phyloP scores from a whole-genome alignment of 768 basidiomycete species.

The Lanmaoa pseudosensibilis region DNA sequence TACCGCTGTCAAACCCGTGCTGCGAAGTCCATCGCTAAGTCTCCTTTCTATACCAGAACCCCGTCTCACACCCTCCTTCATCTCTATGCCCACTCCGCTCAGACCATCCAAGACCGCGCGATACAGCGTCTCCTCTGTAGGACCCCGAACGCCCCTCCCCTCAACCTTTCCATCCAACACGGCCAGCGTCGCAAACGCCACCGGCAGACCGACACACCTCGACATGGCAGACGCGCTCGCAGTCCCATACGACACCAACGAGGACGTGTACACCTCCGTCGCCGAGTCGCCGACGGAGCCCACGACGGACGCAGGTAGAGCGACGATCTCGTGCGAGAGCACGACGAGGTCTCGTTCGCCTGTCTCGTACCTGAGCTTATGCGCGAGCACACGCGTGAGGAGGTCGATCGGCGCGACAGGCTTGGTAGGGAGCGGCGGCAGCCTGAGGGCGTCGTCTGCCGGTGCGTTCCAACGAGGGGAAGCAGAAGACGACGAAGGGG shows the following conservation, averaged over 20 bases:
- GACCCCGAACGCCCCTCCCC: slow-evolving; percentile 67
- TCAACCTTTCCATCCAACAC: slow-evolving; percentile 61
- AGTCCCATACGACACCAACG: slow-evolving; percentile 62
- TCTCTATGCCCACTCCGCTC: slow-evolving; percentile 45
- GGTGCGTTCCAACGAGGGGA: too few species aligned
- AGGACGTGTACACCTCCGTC: slow-evolving; percentile 69
- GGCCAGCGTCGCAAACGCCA: slow-evolving; percentile 76
- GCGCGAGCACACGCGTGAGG: slow-evolving; percentile 69
- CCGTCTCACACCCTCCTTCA: slow-evolving; percentile 36
- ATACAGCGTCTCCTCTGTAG: slow-evolving; percentile 61
- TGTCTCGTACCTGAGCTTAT: slow-evolving; percentile 65
- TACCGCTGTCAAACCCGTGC: not conserved
- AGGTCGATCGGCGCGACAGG: slow-evolving; percentile 63
- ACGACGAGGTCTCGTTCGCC: slow-evolving; percentile 86
- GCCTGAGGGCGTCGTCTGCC: slow-evolving; percentile 3
- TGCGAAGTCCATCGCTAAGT: slow-evolving; percentile 21
- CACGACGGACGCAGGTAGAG: slow-evolving; percentile 25
- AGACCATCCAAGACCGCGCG: slow-evolving; percentile 60
- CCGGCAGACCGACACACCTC: slow-evolving; percentile 84
- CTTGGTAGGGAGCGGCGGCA: slow-evolving; percentile 46
- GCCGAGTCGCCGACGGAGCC: too few species aligned
- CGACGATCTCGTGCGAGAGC: slow-evolving; percentile 79
- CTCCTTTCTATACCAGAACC: slow-evolving; percentile 52
- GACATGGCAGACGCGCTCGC: slow-evolving; percentile 77
- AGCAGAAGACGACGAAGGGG: not conserved